These are phyloP conservation scores for Citrus sp. DNA, from an alignment of 345 rosid genomes.

Conservation along the genomic window DNA sequence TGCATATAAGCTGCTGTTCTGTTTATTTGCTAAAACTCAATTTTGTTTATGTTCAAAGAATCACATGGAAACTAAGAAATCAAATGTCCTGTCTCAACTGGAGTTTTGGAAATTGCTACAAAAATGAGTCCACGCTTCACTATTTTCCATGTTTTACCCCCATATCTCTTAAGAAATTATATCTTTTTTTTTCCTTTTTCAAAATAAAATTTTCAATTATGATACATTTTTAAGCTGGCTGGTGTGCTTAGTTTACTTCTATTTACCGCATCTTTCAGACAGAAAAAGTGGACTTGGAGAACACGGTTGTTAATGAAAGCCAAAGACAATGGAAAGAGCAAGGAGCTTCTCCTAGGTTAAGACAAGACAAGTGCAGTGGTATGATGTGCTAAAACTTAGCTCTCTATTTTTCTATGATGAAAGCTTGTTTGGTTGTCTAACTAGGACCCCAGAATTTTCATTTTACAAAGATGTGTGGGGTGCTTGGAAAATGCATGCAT, in stretches of 20 bases:
- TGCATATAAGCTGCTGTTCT: background rate
- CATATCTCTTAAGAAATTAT: background rate
- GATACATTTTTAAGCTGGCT: background rate
- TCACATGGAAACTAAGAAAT: background rate
- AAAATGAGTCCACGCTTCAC: background rate
- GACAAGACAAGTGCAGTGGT: constrained; percentile 20
- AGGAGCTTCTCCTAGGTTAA: background rate
- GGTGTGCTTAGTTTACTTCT: background rate
- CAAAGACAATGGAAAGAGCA: constrained; percentile 20
- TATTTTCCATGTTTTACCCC: background rate
- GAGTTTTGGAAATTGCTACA: background rate
- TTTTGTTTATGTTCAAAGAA: background rate
- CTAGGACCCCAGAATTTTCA: background rate
- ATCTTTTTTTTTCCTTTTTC: background rate
- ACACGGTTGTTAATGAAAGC: constrained; percentile 31
- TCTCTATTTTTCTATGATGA: background rate
- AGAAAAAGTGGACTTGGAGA: constrained; percentile 33
- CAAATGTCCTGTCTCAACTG: background rate
- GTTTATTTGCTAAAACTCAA: background rate
- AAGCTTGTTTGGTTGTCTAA: background rate
- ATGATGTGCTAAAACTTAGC: background rate
- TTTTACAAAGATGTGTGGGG: background rate
- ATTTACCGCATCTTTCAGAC: constrained; percentile 14
- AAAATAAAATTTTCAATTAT: background rate
- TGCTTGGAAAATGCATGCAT: background rate